Conservation (phyloP, 202 grass and related monocot species). For the Hordeum pubiflorum region DNA sequence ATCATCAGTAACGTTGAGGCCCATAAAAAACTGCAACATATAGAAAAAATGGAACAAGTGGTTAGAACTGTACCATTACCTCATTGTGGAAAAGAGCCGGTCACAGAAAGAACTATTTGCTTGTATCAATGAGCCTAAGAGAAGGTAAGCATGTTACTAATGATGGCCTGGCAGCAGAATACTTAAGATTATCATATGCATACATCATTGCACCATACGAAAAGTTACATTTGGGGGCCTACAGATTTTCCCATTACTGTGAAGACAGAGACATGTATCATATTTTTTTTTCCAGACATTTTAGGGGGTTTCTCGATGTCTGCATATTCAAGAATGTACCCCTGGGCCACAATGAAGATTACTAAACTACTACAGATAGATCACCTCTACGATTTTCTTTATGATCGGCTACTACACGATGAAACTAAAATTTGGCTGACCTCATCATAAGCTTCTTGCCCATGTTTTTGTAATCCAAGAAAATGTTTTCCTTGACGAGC, state of each 20-base stretch:
- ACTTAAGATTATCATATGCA: not conserved
- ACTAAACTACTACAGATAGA: not conserved
- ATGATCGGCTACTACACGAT: not conserved
- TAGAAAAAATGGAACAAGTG: not conserved
- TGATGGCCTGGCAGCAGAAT: not conserved
- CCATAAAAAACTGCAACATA: conserved; percentile 6
- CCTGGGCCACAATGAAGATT: not conserved
- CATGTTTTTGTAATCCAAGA: conserved; percentile 44
- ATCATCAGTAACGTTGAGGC: conserved; percentile 10
- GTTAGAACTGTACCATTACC: not conserved
- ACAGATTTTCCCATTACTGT: not conserved
- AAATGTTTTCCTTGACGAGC: conserved; percentile 54
- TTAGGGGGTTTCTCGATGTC: not conserved
- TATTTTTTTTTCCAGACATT: not conserved
- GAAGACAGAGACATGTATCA: not conserved
- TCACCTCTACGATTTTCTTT: not conserved
- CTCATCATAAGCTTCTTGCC: conserved; percentile 53
- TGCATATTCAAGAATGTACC: not conserved
- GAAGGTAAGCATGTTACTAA: not conserved
- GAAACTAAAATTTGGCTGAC: conserved; percentile 18
- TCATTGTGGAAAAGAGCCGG: not conserved
- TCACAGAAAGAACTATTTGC: not conserved
- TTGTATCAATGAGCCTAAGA: not conserved
- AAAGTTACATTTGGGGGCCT: not conserved
- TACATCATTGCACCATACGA: not conserved